Conservation (phyloP, 2,329 filamentous ascomycete species). For the Alternaria dauci region DNA sequence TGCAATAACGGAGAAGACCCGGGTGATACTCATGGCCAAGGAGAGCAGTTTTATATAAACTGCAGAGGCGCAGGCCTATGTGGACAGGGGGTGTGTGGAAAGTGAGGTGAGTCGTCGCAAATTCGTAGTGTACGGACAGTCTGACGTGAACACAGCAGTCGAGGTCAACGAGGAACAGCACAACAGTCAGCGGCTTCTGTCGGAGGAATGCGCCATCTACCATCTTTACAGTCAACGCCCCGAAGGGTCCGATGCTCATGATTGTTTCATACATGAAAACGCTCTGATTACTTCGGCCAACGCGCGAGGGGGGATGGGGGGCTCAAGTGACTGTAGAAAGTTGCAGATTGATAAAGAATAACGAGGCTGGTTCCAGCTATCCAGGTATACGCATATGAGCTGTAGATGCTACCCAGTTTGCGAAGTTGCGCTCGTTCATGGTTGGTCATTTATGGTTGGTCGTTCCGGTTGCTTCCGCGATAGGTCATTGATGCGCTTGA, state of each 20-base stretch:
- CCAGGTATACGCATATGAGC: neutral
- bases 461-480: neutral
- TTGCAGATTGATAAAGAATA: neutral
- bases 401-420: neutral
- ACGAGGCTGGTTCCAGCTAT: neutral
- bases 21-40: constrained; percentile 25
- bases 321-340: neutral
- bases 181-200: constrained; percentile 27
- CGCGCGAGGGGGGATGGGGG: neutral
- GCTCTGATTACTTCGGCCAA: neutral
- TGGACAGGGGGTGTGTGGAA: neutral
- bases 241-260: neutral
- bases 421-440: neutral
- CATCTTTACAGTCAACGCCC: neutral
- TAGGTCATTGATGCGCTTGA: neutral
- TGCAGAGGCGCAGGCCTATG: neutral
- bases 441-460: neutral
- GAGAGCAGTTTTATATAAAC: constrained; percentile 1
- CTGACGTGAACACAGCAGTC: neutral
- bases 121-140: neutral
- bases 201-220: neutral
- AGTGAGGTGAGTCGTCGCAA: neutral
- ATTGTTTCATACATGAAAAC: neutral
- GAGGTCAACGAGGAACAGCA: neutral
- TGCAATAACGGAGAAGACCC: constrained; percentile 21